Conservation (phyloP, 1,284 basidiomycete species). For the Albatrellus sp. region DNA sequence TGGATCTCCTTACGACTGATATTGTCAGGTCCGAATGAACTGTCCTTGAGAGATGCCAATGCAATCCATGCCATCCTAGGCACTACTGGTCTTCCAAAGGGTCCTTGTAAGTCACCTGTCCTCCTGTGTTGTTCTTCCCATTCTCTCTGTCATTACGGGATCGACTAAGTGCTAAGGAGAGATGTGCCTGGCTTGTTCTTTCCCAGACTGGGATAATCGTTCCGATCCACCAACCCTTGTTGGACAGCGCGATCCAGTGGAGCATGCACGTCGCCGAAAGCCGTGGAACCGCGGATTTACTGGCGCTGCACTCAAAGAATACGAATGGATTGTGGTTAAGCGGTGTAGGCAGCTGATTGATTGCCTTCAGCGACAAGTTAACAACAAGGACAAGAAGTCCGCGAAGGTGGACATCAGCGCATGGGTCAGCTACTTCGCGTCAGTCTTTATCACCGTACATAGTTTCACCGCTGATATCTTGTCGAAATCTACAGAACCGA, state of each 20-base stretch:
- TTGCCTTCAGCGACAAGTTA: neutral
- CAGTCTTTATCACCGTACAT: neutral
- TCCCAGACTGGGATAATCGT: conserved; percentile 1
- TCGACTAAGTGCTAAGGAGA: no score
- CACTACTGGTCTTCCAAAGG: conserved; percentile 3
- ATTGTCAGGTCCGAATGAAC: neutral
- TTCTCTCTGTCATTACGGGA: neutral
- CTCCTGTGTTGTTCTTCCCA: neutral
- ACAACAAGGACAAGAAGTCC: neutral
- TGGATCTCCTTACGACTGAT: neutral
- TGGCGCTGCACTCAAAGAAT: conserved; percentile 9
- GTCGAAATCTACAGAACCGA: conserved; percentile 8
- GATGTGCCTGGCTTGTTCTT: neutral
- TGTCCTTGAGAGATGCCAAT: conserved; percentile 2
- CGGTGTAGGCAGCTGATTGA: conserved; percentile 1
- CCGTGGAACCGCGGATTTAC: conserved; percentile 13
- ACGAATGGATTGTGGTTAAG: conserved; percentile 7
- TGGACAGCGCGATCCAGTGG: conserved; percentile 3
- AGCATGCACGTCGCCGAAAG: conserved; percentile 9
- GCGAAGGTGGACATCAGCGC: conserved; percentile 2
- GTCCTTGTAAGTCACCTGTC: conserved; percentile 4
- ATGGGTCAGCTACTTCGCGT: conserved; percentile 14
- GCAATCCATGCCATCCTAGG: conserved; percentile 2
- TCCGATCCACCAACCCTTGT: conserved; percentile 3
- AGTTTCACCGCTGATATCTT: neutral